Evolutionary conservation across 345 rosid species (phyloP).

Genomic region (Murraya paniculata): DNA sequence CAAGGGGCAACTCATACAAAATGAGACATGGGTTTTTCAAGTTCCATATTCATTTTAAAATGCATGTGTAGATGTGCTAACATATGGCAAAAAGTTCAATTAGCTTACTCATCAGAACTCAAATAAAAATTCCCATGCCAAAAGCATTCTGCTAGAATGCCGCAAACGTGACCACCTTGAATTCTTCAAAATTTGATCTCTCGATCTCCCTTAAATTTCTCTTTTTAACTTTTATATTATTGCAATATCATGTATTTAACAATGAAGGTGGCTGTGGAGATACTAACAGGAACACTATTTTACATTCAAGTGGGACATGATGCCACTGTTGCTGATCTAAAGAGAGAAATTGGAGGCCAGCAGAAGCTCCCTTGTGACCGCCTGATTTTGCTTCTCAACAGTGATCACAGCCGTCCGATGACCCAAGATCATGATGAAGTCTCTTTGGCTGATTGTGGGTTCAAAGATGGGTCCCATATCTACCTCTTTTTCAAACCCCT

Average conservation of each 20-base stretch:
- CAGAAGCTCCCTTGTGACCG: slow-evolving; percentile 50
- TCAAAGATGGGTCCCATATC: slow-evolving; percentile 52
- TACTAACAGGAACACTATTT: slow-evolving; percentile 60
- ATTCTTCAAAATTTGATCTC: background rate
- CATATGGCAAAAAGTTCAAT: background rate
- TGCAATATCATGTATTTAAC: background rate
- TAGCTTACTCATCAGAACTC: background rate
- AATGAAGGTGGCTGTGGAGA: slow-evolving; percentile 74
- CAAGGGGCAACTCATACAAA: background rate
- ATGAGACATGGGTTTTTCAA: background rate
- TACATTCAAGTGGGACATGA: slow-evolving; percentile 40
- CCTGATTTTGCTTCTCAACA: slow-evolving; percentile 35
- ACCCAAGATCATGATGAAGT: slow-evolving; percentile 36
- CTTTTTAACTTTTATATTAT: background rate
- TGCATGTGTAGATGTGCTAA: background rate
- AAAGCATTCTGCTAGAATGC: slow-evolving; percentile 27
- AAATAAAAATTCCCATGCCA: background rate
- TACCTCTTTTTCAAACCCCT: slow-evolving; percentile 54
- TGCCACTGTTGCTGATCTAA: slow-evolving; percentile 55
- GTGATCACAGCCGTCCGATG: slow-evolving; percentile 17
- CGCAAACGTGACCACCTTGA: slow-evolving; percentile 20
- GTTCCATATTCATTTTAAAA: background rate
- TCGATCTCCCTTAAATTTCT: background rate
- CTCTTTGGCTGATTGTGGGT: slow-evolving; percentile 43
- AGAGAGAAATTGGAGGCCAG: slow-evolving; percentile 47